Evolutionary conservation across 257 asterid genomes (phyloP).

Genomic region (Coffea eugenioides): DNA sequence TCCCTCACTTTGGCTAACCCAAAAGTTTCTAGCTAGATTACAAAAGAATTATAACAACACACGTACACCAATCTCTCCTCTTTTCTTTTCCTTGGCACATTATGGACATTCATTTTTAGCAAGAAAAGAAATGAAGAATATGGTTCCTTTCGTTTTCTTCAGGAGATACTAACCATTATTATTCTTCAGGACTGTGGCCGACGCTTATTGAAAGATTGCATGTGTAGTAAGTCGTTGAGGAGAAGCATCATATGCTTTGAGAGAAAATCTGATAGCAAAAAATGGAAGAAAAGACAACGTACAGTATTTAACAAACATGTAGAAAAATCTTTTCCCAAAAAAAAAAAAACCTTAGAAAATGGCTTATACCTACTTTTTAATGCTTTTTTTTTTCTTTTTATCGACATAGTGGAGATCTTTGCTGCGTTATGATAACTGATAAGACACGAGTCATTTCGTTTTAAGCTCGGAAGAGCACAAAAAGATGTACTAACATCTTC

Average conservation of each 20-base stretch:
- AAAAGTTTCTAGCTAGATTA: background rate
- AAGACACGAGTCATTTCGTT: no score
- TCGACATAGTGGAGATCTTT: no score
- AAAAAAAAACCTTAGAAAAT: no score
- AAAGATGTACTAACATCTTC: no score
- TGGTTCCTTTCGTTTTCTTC: no score
- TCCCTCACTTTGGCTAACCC: background rate
- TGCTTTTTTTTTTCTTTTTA: no score
- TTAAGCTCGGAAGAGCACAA: no score
- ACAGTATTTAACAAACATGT: background rate
- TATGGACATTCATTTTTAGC: background rate
- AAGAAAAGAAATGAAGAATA: slow-evolving; percentile 2
- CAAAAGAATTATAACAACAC: background rate
- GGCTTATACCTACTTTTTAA: no score
- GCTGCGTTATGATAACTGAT: no score
- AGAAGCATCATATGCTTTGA: background rate
- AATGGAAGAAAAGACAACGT: no score
- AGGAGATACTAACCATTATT: background rate
- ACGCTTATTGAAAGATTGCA: background rate
- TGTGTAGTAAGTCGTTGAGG: background rate
- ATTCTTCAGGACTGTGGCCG: background rate
- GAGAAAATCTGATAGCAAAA: background rate
- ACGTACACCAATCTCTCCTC: background rate
- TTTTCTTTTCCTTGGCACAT: background rate
- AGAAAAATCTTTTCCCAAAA: background rate